These are phyloP conservation scores for Iodosphaeria phyllophila DNA, from an alignment of 2,329 filamentous ascomycete species.

Conservation along the genomic window DNA sequence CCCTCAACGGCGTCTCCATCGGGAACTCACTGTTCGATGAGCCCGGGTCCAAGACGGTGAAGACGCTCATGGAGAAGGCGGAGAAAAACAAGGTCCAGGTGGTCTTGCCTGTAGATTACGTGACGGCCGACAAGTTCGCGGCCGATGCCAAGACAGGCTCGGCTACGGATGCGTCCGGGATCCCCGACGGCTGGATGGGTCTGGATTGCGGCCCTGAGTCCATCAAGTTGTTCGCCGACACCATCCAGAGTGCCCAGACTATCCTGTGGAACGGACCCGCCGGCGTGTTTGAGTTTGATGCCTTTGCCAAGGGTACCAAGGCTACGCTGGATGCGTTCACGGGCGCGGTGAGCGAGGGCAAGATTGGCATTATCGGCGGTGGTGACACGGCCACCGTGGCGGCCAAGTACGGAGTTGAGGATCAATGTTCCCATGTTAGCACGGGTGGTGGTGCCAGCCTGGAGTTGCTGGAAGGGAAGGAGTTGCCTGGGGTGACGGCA, in stretches of 20 bases:
- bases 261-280: slow-evolving; percentile 98
- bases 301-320: slow-evolving; percentile 87
- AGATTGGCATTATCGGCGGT: slow-evolving; percentile 96
- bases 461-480: slow-evolving; percentile 96
- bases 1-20: slow-evolving; percentile 76
- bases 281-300: slow-evolving; percentile 93
- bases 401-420: slow-evolving; percentile 86
- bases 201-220: slow-evolving; percentile 87
- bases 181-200: slow-evolving; percentile 96
- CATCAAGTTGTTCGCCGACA: slow-evolving; percentile 69
- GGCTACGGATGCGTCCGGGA: slow-evolving; percentile 73
- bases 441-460: slow-evolving; percentile 91
- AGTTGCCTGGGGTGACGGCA: slow-evolving; percentile 79
- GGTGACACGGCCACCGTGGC: slow-evolving; percentile 97
- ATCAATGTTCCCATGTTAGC: slow-evolving; percentile 95
- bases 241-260: slow-evolving; percentile 77
- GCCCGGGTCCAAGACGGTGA: slow-evolving; percentile 80
- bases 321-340: slow-evolving; percentile 79
- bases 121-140: slow-evolving; percentile 90
- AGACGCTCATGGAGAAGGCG: slow-evolving; percentile 78
- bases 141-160: slow-evolving; percentile 64
- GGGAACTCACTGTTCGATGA: slow-evolving; percentile 87
- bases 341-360: slow-evolving; percentile 58
- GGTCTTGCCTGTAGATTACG: slow-evolving; percentile 83
- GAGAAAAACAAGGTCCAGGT: slow-evolving; percentile 93